Evolutionary conservation across 1,139 yeast species (phyloP), one percentile per base, ranked within the genome.

Genomic region (Wickerhamomyces sp.): DNA sequence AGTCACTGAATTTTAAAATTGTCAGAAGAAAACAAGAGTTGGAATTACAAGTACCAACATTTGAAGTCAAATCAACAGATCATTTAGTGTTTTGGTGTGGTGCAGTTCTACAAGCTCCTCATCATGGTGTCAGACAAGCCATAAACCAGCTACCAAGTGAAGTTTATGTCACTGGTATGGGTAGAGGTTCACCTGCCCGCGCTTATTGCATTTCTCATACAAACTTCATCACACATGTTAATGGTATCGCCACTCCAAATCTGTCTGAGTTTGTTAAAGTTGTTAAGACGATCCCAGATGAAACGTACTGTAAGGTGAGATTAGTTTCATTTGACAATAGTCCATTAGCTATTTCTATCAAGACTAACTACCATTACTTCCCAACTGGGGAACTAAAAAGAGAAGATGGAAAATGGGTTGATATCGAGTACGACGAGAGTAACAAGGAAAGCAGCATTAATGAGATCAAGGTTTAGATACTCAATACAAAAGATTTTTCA

Each of bases 351-450:
- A 80, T 84, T 40, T 82, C 96, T 1, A 64, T 89, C 54, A 88
- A 88, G 61, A 87, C 95, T 1, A 87, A 87, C 59, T 86, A 87
- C 55, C 97, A 89, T 58, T 90, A 89, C 58, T 89, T 86, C 71
- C 95, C 95, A 32, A 88, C 96, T 1, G 71, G 77, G 10, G 90
- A 83, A 55, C 60, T 86, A 49, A 72, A 68, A 47, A 74, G 72
- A 50, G 69, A 72, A 45, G 53, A 51, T 12, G 59, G 50, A 12
- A 67, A 70, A 46, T 81, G 89, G 88, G 61, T 65, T 31, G 76
- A 73, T 38, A 53, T 54, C 26, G 57, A 53, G 35, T 54, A 54
- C 20, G 48, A 49, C 33, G 56, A 49, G 30, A 39, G 46, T 13
- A 53, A 54, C 31, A 38, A 39, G 21, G 49, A 47, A 32, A 41